Conservation (phyloP, 805 yeast genomes). For the Sugiyamaella valdiviana region DNA sequence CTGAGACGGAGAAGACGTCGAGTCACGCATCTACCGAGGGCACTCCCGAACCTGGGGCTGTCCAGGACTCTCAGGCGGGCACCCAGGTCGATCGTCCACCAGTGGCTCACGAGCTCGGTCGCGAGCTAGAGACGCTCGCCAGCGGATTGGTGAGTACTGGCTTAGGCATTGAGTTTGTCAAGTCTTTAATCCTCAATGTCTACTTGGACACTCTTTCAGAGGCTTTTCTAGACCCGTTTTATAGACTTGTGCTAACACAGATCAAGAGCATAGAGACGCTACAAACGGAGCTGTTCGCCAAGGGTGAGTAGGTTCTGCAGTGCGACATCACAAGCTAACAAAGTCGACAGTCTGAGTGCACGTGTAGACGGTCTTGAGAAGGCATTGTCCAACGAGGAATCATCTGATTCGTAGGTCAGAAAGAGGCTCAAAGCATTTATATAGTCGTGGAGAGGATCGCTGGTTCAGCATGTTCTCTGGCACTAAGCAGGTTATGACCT, state of each 20-base stretch:
- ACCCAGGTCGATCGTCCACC: background rate
- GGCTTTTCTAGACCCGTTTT: no score
- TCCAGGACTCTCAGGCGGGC: background rate
- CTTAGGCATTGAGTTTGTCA: no score
- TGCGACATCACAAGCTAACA: no score
- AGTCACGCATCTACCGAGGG: background rate
- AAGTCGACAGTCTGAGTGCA: background rate
- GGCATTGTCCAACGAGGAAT: background rate
- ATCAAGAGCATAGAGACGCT: constrained; percentile 3
- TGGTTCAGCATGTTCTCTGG: no score
- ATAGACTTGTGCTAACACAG: background rate
- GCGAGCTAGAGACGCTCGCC: constrained; percentile 12
- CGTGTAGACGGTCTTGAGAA: background rate
- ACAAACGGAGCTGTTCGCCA: constrained; percentile 5
- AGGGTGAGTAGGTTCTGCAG: constrained; percentile 5
- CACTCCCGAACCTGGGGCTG: background rate
- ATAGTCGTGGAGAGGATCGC: no score
- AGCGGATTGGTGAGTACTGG: constrained; percentile 1
- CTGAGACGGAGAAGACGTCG: background rate
- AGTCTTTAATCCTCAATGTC: no score
- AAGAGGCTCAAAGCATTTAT: no score
- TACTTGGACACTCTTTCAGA: no score
- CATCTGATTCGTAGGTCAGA: no score
- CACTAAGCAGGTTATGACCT: no score
- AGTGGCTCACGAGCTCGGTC: constrained; percentile 11